phyloP scores from a whole-genome alignment of 148 eudicot species.

The Linanthus parryae region DNA sequence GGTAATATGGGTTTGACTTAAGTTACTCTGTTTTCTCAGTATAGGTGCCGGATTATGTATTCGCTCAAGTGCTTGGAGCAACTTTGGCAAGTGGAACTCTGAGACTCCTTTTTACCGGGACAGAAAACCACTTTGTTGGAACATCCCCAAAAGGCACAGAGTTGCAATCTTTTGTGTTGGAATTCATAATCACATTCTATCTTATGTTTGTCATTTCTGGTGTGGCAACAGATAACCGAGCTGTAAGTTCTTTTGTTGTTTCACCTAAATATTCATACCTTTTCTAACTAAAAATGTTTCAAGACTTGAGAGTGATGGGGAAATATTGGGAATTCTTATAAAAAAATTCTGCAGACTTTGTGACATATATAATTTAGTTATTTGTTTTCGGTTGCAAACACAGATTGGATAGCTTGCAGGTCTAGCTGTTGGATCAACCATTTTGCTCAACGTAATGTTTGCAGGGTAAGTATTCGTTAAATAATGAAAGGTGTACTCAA shows the following conservation, averaged over 20 bases:
- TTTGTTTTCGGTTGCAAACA: no score
- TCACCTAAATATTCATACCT: no score
- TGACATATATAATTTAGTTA: no score
- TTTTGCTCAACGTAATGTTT: conserved; percentile 47
- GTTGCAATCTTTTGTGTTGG: conserved; percentile 32
- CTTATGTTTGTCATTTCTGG: conserved; percentile 52
- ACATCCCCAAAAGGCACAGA: conserved; percentile 35
- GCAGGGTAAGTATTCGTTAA: conserved; percentile 29
- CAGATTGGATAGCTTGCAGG: conserved; percentile 65
- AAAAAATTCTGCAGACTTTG: no score
- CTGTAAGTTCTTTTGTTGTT: no score
- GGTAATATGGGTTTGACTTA: no score
- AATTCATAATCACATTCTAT: conserved; percentile 49
- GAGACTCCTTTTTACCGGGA: conserved; percentile 25
- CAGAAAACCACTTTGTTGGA: conserved; percentile 28
- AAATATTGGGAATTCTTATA: no score
- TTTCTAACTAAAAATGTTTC: no score
- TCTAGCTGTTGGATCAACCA: conserved; percentile 48
- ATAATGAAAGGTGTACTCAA: no score
- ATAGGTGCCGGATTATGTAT: conserved; percentile 40
- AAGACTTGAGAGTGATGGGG: no score
- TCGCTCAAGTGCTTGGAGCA: conserved; percentile 35
- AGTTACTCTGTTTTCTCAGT: no score
- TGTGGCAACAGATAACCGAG: conserved; percentile 48
- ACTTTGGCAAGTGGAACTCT: conserved; percentile 47